These are phyloP conservation scores for Carex scoparia DNA, from an alignment of 176 grass and related monocot species.

Conservation along the genomic window DNA sequence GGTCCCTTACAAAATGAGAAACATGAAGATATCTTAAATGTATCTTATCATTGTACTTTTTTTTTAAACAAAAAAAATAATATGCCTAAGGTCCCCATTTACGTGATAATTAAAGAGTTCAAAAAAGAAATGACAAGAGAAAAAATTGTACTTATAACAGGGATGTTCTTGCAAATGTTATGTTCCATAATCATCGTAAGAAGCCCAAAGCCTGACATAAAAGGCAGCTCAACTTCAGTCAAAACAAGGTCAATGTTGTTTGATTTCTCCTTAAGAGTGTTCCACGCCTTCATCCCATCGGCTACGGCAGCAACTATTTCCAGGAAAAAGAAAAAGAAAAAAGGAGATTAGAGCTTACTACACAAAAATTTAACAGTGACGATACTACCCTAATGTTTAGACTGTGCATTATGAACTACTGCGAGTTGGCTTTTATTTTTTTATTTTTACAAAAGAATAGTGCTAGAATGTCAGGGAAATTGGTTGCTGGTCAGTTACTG, in stretches of 20 bases:
- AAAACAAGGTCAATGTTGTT: constrained; percentile 85
- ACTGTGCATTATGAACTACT: not conserved
- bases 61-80: not conserved
- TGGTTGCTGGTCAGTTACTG: not conserved
- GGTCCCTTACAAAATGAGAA: not conserved
- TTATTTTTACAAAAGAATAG: not conserved
- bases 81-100: not conserved
- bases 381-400: not conserved
- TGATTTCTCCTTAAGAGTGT: constrained; percentile 77
- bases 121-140: not conserved
- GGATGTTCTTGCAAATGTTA: constrained; percentile 80
- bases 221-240: constrained; percentile 89
- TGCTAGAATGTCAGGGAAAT: not conserved
- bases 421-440: not conserved
- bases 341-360: not conserved
- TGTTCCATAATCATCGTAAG: constrained; percentile 95
- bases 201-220: constrained; percentile 81
- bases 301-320: constrained; percentile 51
- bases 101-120: constrained; percentile 3
- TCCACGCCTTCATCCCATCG: constrained; percentile 88
- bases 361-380: not conserved
- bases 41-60: not conserved
- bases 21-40: not conserved
- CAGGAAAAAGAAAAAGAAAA: not conserved
- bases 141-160: constrained; percentile 81